Percentiles rank a stretch among this genome's conserved stretches.
phyloP scores from a whole-genome alignment of 441 rosid species.

The Aleurites moluccanus region DNA sequence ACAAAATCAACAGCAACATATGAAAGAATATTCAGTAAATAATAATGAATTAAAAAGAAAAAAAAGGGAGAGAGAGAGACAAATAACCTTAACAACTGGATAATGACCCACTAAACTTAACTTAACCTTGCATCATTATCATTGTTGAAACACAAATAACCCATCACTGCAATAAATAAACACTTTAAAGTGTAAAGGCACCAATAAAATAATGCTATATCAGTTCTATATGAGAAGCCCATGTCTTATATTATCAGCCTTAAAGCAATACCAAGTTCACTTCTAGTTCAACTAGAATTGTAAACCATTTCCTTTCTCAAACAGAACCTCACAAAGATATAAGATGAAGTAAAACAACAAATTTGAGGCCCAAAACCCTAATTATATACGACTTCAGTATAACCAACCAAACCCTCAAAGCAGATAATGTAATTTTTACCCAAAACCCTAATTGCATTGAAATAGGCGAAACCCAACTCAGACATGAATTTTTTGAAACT shows the following conservation, averaged over 20 bases:
- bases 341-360: too few species aligned
- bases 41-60: too few species aligned
- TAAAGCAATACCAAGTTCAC: not conserved
- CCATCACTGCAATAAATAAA: not conserved
- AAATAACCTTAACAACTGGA: not conserved
- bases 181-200: not conserved
- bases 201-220: not conserved
- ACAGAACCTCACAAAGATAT: too few species aligned
- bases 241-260: not conserved
- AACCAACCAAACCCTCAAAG: not conserved
- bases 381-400: not conserved
- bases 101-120: not conserved
- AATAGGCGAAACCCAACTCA: conserved; percentile 1
- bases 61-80: too few species aligned
- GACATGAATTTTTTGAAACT: not conserved
- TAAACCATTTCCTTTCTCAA: not conserved
- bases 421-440: not conserved
- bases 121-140: not conserved
- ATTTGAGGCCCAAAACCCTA: too few species aligned
- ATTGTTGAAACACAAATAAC: not conserved
- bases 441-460: conserved; percentile 13
- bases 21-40: not conserved
- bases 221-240: not conserved
- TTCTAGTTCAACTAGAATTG: not conserved
- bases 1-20: not conserved